phyloP scores from a whole-genome alignment of 352 stramenopile species.

The Phytophthora macrochlamydospora region DNA sequence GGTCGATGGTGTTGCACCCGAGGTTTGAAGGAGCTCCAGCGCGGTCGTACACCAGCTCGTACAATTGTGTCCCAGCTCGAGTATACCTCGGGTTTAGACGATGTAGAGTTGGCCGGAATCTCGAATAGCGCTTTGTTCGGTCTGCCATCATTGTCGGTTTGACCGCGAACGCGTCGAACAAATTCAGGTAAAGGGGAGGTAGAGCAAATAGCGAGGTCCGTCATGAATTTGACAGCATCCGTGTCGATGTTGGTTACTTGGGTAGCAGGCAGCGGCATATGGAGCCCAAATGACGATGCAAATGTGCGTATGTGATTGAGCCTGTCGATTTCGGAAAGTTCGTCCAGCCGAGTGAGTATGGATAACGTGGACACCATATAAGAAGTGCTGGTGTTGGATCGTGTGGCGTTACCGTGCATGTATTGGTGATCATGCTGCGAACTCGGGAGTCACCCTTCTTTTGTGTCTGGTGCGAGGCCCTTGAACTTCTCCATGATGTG shows the following conservation, averaged over 20 bases:
- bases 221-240: neutral
- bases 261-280: too few species aligned
- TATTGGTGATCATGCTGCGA: neutral
- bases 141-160: neutral
- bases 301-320: too few species aligned
- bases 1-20: neutral
- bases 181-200: neutral
- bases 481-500: conserved; percentile 4
- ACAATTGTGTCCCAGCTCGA: neutral
- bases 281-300: too few species aligned
- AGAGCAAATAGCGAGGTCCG: neutral
- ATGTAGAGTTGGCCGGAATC: neutral
- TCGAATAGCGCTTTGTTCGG: neutral
- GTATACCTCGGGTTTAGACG: neutral
- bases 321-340: too few species aligned
- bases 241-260: neutral
- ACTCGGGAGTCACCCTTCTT: neutral
- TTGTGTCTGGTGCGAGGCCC: neutral
- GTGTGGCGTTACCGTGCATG: neutral
- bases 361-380: too few species aligned
- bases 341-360: too few species aligned
- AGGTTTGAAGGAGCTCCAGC: neutral
- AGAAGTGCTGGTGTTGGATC: neutral
- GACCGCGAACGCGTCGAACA: neutral
- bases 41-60: neutral